Conservation (phyloP, 805 yeast genomes). For the Hanseniaspora jakobsenii region DNA sequence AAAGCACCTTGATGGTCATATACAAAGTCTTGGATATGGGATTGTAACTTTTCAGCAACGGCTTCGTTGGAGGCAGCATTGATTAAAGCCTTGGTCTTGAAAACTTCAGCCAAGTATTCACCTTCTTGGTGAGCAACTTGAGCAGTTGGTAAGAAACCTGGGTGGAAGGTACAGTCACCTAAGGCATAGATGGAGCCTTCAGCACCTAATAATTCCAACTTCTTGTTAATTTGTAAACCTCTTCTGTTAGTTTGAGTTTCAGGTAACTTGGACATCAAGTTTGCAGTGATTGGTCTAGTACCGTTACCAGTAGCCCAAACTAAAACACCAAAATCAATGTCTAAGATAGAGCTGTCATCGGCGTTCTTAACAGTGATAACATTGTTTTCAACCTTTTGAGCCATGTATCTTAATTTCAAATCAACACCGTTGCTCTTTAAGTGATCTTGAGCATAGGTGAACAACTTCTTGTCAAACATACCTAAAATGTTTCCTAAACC, state of each 20-base stretch:
- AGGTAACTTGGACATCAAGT: conserved; percentile 55
- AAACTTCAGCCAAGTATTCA: conserved; percentile 58
- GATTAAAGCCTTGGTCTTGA: conserved; percentile 51
- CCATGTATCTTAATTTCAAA: conserved; percentile 75
- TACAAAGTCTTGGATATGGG: conserved; percentile 48
- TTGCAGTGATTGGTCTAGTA: conserved; percentile 61
- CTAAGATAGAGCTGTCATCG: conserved; percentile 52
- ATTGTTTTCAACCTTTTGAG: conserved; percentile 66
- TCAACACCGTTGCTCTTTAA: conserved; percentile 58
- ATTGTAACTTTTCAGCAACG: conserved; percentile 35
- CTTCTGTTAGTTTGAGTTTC: conserved; percentile 78
- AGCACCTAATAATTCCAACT: conserved; percentile 70
- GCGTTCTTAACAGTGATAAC: conserved; percentile 60
- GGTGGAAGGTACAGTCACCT: conserved; percentile 86
- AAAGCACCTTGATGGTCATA: conserved; percentile 86
- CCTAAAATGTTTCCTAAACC: conserved; percentile 81
- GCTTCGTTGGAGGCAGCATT: conserved; percentile 36
- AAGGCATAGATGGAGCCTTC: conserved; percentile 66
- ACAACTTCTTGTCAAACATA: conserved; percentile 56
- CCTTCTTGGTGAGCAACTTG: conserved; percentile 97
- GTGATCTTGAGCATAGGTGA: conserved; percentile 68
- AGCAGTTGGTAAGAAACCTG: conserved; percentile 89
- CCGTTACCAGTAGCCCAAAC: conserved; percentile 98
- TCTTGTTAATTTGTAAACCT: conserved; percentile 78
- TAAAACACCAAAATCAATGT: conserved; percentile 78